Evolutionary conservation across 805 yeast species (phyloP).

Genomic region (Kodamaea nitidulidarum): DNA sequence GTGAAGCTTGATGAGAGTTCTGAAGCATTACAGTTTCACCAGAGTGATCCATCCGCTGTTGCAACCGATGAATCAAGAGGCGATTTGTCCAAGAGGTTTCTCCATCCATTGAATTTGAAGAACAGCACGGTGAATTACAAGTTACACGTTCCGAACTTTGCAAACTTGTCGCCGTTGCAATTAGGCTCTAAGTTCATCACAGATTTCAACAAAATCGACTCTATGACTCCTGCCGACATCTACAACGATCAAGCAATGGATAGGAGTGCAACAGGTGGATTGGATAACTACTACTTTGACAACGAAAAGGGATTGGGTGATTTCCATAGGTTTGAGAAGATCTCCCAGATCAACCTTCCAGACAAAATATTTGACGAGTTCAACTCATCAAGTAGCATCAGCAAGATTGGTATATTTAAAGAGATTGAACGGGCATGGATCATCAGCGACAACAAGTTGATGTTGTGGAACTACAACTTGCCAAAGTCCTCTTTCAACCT

Average conservation of each 20-base stretch:
- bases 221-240: conserved; percentile 52
- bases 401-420: conserved; percentile 80
- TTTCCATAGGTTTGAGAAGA: conserved; percentile 74
- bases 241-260: conserved; percentile 57
- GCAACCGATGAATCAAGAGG: conserved; percentile 14
- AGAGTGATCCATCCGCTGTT: conserved; percentile 16
- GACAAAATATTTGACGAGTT: conserved; percentile 74
- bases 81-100: conserved; percentile 26
- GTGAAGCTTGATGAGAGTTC: conserved; percentile 23
- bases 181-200: conserved; percentile 64
- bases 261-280: conserved; percentile 31
- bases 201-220: conserved; percentile 54
- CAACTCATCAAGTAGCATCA: conserved; percentile 58
- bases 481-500: conserved; percentile 44
- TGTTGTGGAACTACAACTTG: conserved; percentile 77
- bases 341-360: conserved; percentile 67
- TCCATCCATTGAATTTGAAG: conserved; percentile 32
- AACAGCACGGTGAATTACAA: conserved; percentile 41
- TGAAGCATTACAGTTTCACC: conserved; percentile 21
- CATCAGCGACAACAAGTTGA: conserved; percentile 71
- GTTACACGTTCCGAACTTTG: conserved; percentile 46
- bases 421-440: conserved; percentile 84
- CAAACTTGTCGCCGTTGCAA: conserved; percentile 49
- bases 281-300: conserved; percentile 63
- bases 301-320: conserved; percentile 42